Evolutionary conservation across 129 eudicot genomes (phyloP), one percentile per base, ranked within the genome.

Genomic region (Deinandra increscens): DNA sequence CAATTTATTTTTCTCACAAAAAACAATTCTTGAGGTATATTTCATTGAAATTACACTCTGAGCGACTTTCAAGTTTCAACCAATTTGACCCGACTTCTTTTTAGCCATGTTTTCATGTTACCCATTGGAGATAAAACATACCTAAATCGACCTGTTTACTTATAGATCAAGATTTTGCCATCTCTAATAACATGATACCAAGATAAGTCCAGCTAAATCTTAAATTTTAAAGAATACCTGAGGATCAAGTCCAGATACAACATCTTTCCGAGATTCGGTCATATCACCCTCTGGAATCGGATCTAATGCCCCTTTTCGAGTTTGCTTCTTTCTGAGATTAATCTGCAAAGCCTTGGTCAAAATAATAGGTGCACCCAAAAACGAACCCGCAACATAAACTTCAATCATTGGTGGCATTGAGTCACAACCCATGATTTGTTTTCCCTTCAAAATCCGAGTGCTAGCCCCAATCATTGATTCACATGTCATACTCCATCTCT

Each of bases 331-430:
- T 15, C 77, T 73, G 11, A 50, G 60, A 84, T 67, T 69, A 72
- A 87, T 77, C 79, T 87, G 91, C 87, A 91, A 38, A 42, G 87
- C 88, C 83, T 81, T 87, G 44, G 95, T 91, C 67, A 91, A 80
- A 50, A 91, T 91, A 19, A 87, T 70, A 2, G 97, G 97, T 11
- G 76, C 73, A 7, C 92, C 95, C 13, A 72, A 59, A 59, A 31
- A 59, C 11, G 65, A 59, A 14, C 64, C 64, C 42, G 41, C 64
- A 59, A 59, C 65, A 59, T 59, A 59, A 59, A 88, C 95, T 34
- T 59, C 65, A 59, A 59, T 59, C 65, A 59, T 59, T 8, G 65
- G 65, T n/a, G 65, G 65, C 65, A 59, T 31, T 7, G 65, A 33
- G 8, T 59, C 42, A 59, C 11, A 33, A 0, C 65, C 65, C 65